A percentile compares a stretch with the other conserved stretches of the same genome.
These are phyloP conservation scores for Cladosporium sp. DNA, from an alignment of 2,329 filamentous ascomycete species.

Conservation along the genomic window DNA sequence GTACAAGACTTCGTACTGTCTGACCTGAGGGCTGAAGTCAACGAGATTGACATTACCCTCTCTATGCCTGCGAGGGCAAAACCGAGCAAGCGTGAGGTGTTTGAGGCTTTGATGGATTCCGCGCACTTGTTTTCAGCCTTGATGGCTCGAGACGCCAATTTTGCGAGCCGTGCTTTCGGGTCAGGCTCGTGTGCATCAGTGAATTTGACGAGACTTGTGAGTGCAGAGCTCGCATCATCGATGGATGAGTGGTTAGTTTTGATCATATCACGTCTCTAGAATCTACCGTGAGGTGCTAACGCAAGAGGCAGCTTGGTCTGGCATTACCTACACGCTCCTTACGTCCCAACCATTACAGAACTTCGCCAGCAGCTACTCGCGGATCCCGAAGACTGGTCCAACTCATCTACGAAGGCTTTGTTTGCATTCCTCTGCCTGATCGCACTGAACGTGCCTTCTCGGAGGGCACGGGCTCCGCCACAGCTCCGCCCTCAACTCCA, in stretches of 20 bases:
- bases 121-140: constrained; percentile 11
- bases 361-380: not conserved
- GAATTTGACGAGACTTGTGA: constrained; percentile 1
- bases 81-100: constrained; percentile 8
- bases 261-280: too few species aligned
- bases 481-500: not conserved
- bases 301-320: constrained; percentile 10
- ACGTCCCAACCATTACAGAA: constrained; percentile 9
- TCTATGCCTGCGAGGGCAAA: not conserved
- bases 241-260: constrained; percentile 11
- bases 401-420: constrained; percentile 1
- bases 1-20: constrained; percentile 15
- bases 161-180: not conserved
- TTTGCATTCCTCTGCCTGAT: constrained; percentile 9
- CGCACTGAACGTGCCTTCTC: constrained; percentile 13
- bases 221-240: not conserved
- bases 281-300: too few species aligned
- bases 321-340: constrained; percentile 15
- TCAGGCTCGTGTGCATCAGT: not conserved
- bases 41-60: not conserved
- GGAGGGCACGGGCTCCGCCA: not conserved
- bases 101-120: constrained; percentile 12
- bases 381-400: not conserved
- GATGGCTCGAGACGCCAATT: constrained; percentile 10
- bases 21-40: constrained; percentile 4